Evolutionary conservation across 2,329 filamentous ascomycete genomes (phyloP).

Genomic region (Claviceps lovelessii): DNA sequence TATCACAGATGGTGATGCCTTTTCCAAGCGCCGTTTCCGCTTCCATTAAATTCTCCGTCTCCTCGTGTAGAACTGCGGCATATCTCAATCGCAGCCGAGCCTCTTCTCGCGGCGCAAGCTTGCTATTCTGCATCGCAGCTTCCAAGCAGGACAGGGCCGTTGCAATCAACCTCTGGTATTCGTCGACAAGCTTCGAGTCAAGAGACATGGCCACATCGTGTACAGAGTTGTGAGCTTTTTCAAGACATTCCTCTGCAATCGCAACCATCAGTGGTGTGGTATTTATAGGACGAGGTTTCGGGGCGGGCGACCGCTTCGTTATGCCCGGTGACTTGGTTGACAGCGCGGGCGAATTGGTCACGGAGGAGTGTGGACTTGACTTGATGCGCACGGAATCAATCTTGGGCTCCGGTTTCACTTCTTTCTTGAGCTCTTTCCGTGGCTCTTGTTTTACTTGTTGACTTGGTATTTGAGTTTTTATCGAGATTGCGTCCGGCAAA

Average conservation of each 20-base stretch:
- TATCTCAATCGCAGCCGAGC: slow-evolving; percentile 57
- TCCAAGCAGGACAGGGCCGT: slow-evolving; percentile 62
- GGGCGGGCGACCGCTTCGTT: slow-evolving; percentile 27
- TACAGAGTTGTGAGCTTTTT: slow-evolving; percentile 44
- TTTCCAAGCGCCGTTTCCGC: slow-evolving; percentile 59
- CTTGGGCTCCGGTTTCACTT: slow-evolving; percentile 7
- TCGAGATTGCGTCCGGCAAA: slow-evolving; percentile 6
- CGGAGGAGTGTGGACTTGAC: slow-evolving; percentile 24
- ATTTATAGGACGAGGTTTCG: slow-evolving; percentile 30
- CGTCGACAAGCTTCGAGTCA: slow-evolving; percentile 33
- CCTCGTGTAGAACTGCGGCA: slow-evolving; percentile 55
- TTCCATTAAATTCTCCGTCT: slow-evolving; percentile 62
- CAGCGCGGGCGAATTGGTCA: slow-evolving; percentile 27
- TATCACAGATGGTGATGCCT: slow-evolving; percentile 54
- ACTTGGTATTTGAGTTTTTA: slow-evolving; percentile 5
- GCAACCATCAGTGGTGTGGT: slow-evolving; percentile 48
- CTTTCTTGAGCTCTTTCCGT: slow-evolving; percentile 1
- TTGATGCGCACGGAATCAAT: slow-evolving; percentile 14
- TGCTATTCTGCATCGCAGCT: slow-evolving; percentile 46
- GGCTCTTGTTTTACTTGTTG: slow-evolving; percentile 6
- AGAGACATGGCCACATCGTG: slow-evolving; percentile 28
- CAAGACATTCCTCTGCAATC: slow-evolving; percentile 64
- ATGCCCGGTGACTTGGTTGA: slow-evolving; percentile 26
- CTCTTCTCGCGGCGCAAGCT: slow-evolving; percentile 50
- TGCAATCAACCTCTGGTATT: slow-evolving; percentile 58